Conservation (phyloP, 106 monocot genomes). For the Ottelia alismoides region DNA sequence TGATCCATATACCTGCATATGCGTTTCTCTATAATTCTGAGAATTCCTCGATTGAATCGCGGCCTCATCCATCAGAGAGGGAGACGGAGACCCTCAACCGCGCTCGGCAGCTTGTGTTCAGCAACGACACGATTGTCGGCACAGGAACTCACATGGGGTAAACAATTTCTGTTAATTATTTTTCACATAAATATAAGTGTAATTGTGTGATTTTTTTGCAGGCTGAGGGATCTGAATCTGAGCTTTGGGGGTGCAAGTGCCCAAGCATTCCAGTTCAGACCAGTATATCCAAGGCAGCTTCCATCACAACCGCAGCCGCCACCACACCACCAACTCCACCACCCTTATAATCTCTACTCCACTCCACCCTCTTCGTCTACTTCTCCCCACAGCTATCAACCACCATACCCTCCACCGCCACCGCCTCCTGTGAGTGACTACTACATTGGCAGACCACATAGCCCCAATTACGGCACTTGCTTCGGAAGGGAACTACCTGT, state of each 20-base stretch:
- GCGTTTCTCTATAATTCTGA: background rate
- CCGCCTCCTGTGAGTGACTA: conserved; percentile 35
- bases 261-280: conserved; percentile 36
- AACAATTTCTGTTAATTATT: background rate
- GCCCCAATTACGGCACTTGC: conserved; percentile 7
- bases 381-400: conserved; percentile 8
- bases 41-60: background rate
- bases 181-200: background rate
- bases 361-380: conserved; percentile 21
- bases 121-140: conserved; percentile 44
- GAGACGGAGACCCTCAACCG: conserved; percentile 91
- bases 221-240: conserved; percentile 37
- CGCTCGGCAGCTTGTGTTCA: conserved; percentile 76
- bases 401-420: conserved; percentile 21
- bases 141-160: conserved; percentile 51
- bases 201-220: background rate
- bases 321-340: no score
- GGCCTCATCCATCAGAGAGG: conserved; percentile 34
- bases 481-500: background rate
- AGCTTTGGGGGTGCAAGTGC: conserved; percentile 15
- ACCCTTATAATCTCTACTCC: no score
- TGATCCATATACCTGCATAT: no score
- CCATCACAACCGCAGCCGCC: conserved; percentile 15
- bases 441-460: conserved; percentile 37
- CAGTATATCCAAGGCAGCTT: conserved; percentile 47